Base-by-base conservation (phyloP, 1,139 yeast genomes). In the Taiozyma sp. region DNA sequence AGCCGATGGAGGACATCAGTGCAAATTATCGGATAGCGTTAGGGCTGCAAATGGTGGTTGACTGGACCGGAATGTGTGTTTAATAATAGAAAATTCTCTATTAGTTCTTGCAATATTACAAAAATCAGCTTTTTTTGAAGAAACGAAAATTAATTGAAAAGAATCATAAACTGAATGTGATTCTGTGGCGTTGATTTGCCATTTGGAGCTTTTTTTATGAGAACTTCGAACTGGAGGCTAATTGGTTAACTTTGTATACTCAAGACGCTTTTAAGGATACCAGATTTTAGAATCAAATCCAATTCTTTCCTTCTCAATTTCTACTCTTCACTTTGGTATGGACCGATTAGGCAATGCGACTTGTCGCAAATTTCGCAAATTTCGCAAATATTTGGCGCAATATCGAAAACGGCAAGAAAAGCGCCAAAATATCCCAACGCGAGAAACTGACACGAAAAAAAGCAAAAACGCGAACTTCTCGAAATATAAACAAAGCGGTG, bases 1-100 rank as follows among this genome's bases (percentile, higher is more conserved):
- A 44, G 5, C 65, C 65, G n/a, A 60, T 54, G 14, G 57, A 50
- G 47, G 48, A 51, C 22, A 51, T 30, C 2, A 51, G 12, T 8
- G 34, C 23, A 36, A 10, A 8, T 23, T 22, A 38, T 28, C n/a
- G 28, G 36, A n/a, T 10, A 9, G 36, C 19, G 36, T 32, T 32
- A 8, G 14, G 14, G 36, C 19, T 32, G 36, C 36, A 14, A 30
- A 13, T 29, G 30, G 30, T 24, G 27, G 8, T 24, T 24, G 8
- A 24, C 8, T 24, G 27, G 8, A 28, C 30, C 5, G 30, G 30
- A 28, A 28, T 28, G 9, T 28, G 30, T 9, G 10, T 28, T 28
- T 28, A 28, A 28, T 28, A 28, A 28, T 28, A 10, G 13, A n/a
- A 24, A 24, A 3, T 29, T 29, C 13, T 29, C 30, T 30, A 6